phyloP scores from a whole-genome alignment of 2,329 filamentous ascomycete genomes.

The Emmonsiellopsis sp. region DNA sequence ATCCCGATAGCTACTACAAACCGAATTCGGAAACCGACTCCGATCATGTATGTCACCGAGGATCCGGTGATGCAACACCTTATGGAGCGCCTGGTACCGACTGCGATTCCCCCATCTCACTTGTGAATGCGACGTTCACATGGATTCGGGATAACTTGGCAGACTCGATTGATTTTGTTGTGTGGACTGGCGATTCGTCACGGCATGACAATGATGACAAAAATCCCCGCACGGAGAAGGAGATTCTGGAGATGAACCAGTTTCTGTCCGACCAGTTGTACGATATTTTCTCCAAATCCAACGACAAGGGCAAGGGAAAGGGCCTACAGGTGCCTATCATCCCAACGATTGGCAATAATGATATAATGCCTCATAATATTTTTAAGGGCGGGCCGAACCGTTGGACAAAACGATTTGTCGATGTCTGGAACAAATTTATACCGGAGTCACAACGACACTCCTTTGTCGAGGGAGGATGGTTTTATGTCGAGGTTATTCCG shows the following conservation, averaged over 20 bases:
- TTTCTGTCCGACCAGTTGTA: slow-evolving; percentile 67
- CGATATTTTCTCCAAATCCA: slow-evolving; percentile 50
- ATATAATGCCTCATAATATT: slow-evolving; percentile 95
- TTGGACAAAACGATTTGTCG: slow-evolving; percentile 68
- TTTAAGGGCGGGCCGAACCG: slow-evolving; percentile 75
- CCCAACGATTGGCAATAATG: slow-evolving; percentile 92
- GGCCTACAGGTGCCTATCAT: slow-evolving; percentile 69
- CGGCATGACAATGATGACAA: slow-evolving; percentile 81
- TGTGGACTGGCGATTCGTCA: slow-evolving; percentile 88
- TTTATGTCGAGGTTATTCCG: slow-evolving; percentile 84
- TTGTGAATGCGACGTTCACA: slow-evolving; percentile 80
- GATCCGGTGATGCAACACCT: slow-evolving; percentile 64
- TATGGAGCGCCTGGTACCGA: slow-evolving; percentile 81
- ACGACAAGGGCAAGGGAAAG: slow-evolving; percentile 31
- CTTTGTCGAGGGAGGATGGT: slow-evolving; percentile 91
- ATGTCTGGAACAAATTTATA: slow-evolving; percentile 79
- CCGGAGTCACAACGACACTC: slow-evolving; percentile 86
- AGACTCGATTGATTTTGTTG: slow-evolving; percentile 75
- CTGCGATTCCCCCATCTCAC: slow-evolving; percentile 73
- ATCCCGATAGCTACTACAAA: slow-evolving; percentile 84
- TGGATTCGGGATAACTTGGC: slow-evolving; percentile 76
- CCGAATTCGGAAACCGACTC: slow-evolving; percentile 62
- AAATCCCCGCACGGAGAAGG: slow-evolving; percentile 62
- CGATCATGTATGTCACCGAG: slow-evolving; percentile 67
- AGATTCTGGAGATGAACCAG: slow-evolving; percentile 72